Evolutionary conservation across 805 yeast species (phyloP).

Genomic region (Peterozyma toletana): DNA sequence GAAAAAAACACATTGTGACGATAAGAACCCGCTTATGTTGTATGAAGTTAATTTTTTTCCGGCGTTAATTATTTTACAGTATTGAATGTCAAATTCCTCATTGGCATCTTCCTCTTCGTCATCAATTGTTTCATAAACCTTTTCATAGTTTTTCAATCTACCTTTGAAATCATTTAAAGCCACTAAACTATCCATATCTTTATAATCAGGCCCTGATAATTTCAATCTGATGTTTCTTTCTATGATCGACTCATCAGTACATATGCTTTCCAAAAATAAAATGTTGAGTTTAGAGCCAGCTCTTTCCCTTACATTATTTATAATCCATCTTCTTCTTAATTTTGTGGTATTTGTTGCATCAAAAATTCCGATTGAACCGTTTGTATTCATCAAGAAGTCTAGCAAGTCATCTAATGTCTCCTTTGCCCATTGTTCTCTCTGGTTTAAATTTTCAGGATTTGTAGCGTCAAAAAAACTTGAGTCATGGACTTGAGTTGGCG

Average conservation of each 20-base stretch:
- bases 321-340: slow-evolving; percentile 32
- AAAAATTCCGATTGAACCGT: slow-evolving; percentile 48
- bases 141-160: slow-evolving; percentile 74
- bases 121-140: slow-evolving; percentile 85
- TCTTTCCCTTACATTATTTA: slow-evolving; percentile 26
- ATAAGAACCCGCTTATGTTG: slow-evolving; percentile 50
- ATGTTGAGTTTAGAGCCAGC: slow-evolving; percentile 27
- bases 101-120: slow-evolving; percentile 40
- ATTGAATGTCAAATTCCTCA: slow-evolving; percentile 42
- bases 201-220: slow-evolving; percentile 88
- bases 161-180: slow-evolving; percentile 80
- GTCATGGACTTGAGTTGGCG: slow-evolving; percentile 20
- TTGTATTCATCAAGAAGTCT: slow-evolving; percentile 25
- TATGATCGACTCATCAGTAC: slow-evolving; percentile 74
- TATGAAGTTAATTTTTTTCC: slow-evolving; percentile 50
- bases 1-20: slow-evolving; percentile 51
- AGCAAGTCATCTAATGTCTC: slow-evolving; percentile 38
- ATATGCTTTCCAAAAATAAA: slow-evolving; percentile 63
- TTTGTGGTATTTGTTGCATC: slow-evolving; percentile 55
- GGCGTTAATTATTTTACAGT: slow-evolving; percentile 57
- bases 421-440: slow-evolving; percentile 45
- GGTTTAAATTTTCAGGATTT: slow-evolving; percentile 32
- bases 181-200: slow-evolving; percentile 69
- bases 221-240: slow-evolving; percentile 81
- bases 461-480: slow-evolving; percentile 35